Evolutionary conservation across 2,329 filamentous ascomycete genomes (phyloP).

Genomic region (Xenoacremonium recifei): DNA sequence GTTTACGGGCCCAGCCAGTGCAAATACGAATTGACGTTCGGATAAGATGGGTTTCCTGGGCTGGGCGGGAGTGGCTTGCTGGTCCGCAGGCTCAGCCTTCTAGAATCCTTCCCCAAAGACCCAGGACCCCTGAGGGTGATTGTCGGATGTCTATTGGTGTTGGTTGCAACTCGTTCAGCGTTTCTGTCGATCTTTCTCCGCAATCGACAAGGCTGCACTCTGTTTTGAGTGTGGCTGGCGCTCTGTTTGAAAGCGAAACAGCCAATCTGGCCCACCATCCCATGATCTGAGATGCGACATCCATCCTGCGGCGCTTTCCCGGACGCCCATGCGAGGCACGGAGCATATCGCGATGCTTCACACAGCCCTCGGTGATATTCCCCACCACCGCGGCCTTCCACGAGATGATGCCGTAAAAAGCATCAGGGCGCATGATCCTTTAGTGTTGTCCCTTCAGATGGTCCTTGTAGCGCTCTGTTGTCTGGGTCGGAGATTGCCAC

Average conservation of each 20-base stretch:
- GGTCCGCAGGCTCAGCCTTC: constrained; percentile 20
- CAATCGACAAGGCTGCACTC: constrained; percentile 9
- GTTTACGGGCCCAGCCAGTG: not conserved
- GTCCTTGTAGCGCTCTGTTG: not conserved
- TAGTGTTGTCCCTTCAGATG: no score
- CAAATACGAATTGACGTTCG: not conserved
- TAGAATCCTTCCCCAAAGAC: constrained; percentile 23
- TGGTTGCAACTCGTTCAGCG: constrained; percentile 10
- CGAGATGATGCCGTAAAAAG: not conserved
- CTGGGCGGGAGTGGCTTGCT: constrained; percentile 1
- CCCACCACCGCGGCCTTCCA: not conserved
- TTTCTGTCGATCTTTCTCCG: constrained; percentile 15
- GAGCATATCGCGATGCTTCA: no score
- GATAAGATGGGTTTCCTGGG: constrained; percentile 1
- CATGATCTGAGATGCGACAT: not conserved
- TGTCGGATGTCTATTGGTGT: constrained; percentile 15
- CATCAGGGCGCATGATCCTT: no score
- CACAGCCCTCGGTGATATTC: not conserved
- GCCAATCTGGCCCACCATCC: not conserved
- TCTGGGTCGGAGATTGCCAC: not conserved
- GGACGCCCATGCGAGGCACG: no score
- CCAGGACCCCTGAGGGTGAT: constrained; percentile 16
- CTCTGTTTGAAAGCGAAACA: constrained; percentile 2
- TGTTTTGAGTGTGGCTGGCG: constrained; percentile 1
- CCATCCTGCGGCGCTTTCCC: not conserved